Evolutionary conservation across 2,329 filamentous ascomycete genomes (phyloP), one percentile per base, ranked within the genome.

Genomic region (Apiospora aurea): DNA sequence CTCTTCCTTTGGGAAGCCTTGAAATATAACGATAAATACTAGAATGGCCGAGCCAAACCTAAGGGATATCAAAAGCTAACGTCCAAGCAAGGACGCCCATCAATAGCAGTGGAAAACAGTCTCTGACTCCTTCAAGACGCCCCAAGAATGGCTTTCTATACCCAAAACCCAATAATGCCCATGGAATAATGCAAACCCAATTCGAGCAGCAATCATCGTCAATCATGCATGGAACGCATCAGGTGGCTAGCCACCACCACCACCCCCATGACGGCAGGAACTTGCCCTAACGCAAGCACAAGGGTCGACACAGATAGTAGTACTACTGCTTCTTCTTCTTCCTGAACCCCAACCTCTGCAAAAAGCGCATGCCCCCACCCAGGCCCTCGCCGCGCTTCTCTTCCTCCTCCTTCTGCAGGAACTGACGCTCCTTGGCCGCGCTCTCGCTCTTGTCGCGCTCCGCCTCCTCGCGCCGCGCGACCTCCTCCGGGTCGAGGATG

Each of bases 401-500:
- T 44, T 69, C 68, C 29, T 69, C 68, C 13, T 69, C 47, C 8
- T 41, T 49, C 8, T 53, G 29, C 13, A 69, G 21, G 34, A 69
- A 43, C 21, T 26, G 29, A n/a, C 68, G 68, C 68, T 69, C 68
- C n/a, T 51, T 51, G 29, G 68, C 68, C 29, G 68, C 68, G 47
- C 68, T 69, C 29, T 51, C 68, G 34, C 68, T 69, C 47, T 51
- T 41, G 21, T 69, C 68, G 47, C 26, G 47, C 34, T 41, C 46
- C 8, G 46, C 68, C 46, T 51, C 68, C 68, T 69, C 68, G 38
- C 68, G 68, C 34, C 68, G 68, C 8, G 68, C 68, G 21, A 53
- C 68, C 26, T 51, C 68, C 16, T 57, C 68, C 29, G 68, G 68
- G 29, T 43, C 68, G 4, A 69, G 46, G 21, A 69, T 41, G 18